These are phyloP conservation scores for Echria macrotheca DNA, from an alignment of 495 filamentous ascomycete genomes.

Conservation along the genomic window DNA sequence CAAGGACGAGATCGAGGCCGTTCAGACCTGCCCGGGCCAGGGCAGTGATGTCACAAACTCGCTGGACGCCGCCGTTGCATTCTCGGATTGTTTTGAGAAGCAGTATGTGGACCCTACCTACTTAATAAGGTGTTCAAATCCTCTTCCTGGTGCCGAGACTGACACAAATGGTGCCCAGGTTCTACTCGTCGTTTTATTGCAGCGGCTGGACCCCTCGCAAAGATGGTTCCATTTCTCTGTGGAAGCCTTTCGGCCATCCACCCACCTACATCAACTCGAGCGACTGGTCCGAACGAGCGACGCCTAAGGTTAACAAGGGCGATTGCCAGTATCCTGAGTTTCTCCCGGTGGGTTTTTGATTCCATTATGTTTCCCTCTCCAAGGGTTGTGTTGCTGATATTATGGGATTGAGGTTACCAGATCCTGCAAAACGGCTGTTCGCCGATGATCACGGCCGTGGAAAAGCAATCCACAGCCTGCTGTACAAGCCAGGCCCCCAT, in stretches of 20 bases:
- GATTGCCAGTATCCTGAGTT: background rate
- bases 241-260: background rate
- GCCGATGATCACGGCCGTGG: background rate
- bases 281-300: too few relatives aligned
- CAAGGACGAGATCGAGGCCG: background rate
- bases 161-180: too few relatives aligned
- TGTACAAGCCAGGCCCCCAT: background rate
- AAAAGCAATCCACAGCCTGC: background rate
- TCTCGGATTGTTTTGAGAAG: slow-evolving; percentile 1
- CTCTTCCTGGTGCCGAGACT: too few relatives aligned
- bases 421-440: background rate
- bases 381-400: too few relatives aligned
- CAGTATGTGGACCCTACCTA: too few relatives aligned
- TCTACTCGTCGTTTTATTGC: background rate
- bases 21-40: background rate
- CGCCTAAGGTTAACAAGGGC: background rate
- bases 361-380: too few relatives aligned
- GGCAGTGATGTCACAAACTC: background rate
- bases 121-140: too few relatives aligned
- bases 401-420: too few relatives aligned
- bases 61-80: background rate
- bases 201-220: background rate
- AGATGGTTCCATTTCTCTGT: slow-evolving; percentile 1
- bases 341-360: background rate
- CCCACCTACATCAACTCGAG: too few relatives aligned